Conservation (phyloP, 805 yeast species). For the Clavispora phyllophila region DNA sequence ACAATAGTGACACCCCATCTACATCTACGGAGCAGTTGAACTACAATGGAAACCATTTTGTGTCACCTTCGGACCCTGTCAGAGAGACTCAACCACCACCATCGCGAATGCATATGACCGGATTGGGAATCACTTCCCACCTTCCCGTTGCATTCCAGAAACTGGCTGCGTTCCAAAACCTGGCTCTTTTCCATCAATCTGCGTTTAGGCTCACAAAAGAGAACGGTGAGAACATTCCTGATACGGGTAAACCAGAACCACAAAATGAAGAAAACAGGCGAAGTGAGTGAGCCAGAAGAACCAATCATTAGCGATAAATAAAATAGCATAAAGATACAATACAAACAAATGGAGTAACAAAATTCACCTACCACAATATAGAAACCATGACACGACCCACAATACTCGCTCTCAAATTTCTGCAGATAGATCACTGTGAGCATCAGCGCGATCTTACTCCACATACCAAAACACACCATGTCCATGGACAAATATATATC, state of each 20-base stretch:
- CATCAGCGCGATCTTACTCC: not conserved
- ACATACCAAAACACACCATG: not conserved
- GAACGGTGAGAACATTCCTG: not conserved
- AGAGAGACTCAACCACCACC: not conserved
- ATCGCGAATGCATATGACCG: not conserved
- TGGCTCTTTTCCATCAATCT: not conserved
- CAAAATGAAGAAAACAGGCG: too few relatives aligned
- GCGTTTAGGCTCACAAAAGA: not conserved
- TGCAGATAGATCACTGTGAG: not conserved
- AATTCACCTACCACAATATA: too few relatives aligned
- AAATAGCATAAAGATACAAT: too few relatives aligned
- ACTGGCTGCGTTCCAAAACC: not conserved
- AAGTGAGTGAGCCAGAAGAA: too few relatives aligned
- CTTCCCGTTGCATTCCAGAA: not conserved
- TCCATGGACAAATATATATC: constrained; percentile 1
- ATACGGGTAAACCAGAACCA: too few relatives aligned
- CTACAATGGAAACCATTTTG: not conserved
- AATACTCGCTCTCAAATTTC: too few relatives aligned
- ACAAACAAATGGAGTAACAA: too few relatives aligned
- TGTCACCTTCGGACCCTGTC: not conserved
- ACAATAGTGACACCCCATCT: not conserved
- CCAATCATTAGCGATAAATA: too few relatives aligned
- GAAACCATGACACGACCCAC: too few relatives aligned
- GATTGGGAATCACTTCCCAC: not conserved
- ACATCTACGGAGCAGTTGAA: not conserved